Base-by-base conservation (phyloP, 2,329 filamentous ascomycete genomes). In the Cyphellophora attinorum region DNA sequence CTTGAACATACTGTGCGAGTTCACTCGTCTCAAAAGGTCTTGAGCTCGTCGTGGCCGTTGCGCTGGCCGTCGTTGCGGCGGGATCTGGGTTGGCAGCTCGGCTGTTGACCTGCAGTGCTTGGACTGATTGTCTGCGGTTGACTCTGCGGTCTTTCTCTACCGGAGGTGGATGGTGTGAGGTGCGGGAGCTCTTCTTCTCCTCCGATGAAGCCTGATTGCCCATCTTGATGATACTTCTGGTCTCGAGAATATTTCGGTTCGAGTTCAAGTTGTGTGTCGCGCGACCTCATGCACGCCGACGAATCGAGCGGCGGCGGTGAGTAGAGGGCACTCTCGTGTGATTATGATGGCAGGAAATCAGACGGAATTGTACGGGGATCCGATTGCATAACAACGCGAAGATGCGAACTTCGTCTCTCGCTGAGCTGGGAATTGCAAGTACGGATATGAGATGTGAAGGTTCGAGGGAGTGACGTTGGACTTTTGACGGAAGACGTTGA, bases 61-160 rank as follows among this genome's bases (percentile, higher is more conserved):
- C 61, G 34, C 50, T 64, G 47, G 64, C 60, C 35, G 51, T 58
- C 14, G 60, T 56, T 13, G 61, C 59, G 8, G 61, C 60, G 5
- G 60, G 57, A 44, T 65, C 59, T 29, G 57, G 59, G n/a, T 54
- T 59, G 21, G 58, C 53, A 12, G 60, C 54, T 40, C 64, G 62
- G 18, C 53, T 25, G 52, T 49, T 8, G 59, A 55, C 21, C n/a
- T 25, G 21, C 23, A 62, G 46, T 8, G 60, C 53, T 44, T 60
- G 60, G 33, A 61, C 51, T 11, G 62, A 64, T 27, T 57, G 51
- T 32, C 60, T 54, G 29, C 59, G 55, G 45, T 55, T 50, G 14
- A 64, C 54, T 39, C 54, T 61, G 37, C 51, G 58, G 28, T 65
- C 60, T 32, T 23, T 27, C 5, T 40, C 47, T 37, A 28, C 49